Percentiles rank a stretch among this genome's conserved stretches.
Evolutionary conservation across 2,329 filamentous ascomycete genomes (phyloP).

Genomic region (Fusarium falciforme): DNA sequence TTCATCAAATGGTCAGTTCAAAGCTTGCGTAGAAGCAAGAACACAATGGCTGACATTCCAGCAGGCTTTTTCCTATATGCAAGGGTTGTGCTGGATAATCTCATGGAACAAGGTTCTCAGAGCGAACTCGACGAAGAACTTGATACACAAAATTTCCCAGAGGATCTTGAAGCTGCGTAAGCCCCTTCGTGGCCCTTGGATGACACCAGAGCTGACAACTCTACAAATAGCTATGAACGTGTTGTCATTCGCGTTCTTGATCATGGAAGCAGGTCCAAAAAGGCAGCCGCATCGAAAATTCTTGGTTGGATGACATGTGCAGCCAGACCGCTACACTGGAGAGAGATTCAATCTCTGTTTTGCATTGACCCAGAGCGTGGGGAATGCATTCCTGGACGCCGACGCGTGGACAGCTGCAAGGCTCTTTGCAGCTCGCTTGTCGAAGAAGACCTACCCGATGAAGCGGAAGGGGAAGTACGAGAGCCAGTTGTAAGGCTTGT

Average conservation of each 20-base stretch:
- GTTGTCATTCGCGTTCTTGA: background rate
- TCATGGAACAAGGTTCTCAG: background rate
- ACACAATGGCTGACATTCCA: background rate
- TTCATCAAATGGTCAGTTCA: background rate
- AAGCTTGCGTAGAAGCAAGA: too few relatives aligned
- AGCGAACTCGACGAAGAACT: background rate
- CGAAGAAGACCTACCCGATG: background rate
- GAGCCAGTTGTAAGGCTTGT: background rate
- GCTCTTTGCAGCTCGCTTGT: background rate
- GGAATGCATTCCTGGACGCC: rapidly evolving
- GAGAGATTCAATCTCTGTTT: background rate
- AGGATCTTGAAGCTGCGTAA: background rate
- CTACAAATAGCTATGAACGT: background rate
- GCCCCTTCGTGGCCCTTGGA: background rate
- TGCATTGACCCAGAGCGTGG: background rate
- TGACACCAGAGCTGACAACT: too few relatives aligned
- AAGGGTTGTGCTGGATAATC: background rate
- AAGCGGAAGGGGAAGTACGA: background rate
- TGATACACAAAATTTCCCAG: background rate
- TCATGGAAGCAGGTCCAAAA: background rate
- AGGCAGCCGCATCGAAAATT: background rate
- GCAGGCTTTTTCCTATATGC: background rate
- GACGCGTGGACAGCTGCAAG: background rate
- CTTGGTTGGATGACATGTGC: background rate
- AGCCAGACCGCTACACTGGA: background rate